Evolutionary conservation across 2,329 filamentous ascomycete genomes (phyloP), one percentile per base, ranked within the genome.

Genomic region (Bipolaris oryzae): DNA sequence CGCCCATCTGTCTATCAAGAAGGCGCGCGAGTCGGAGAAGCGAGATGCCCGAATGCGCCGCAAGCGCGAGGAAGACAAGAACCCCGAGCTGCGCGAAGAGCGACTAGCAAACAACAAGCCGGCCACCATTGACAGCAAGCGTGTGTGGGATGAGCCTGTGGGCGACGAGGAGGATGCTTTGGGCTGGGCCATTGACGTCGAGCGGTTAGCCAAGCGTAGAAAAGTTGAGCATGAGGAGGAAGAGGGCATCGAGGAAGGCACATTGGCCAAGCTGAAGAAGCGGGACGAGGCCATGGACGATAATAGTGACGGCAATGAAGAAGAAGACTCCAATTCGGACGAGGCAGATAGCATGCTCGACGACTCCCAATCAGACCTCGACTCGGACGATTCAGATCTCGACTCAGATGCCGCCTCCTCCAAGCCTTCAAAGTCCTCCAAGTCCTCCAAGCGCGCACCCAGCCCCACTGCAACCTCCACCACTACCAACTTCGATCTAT

Each of bases 51-150:
- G 93, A 61, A 89, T 92, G 74, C 85, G 85, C 46, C 84, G 91
- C 58, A 92, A 91, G 78, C 91, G 89, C 78, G 90, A 93, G 71
- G 95, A 99, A 77, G 85, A 89, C 62, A 90, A 89, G 75, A 87
- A 97, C 70, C 93, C 94, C 1, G 84, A 86, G 57, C 78, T 96
- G 57, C 87, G 87, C 65, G 86, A 86, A 59, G 85, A 89, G 63
- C 86, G 95, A 67, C 81, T 94, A 58, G 87, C 87, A 58, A 86
- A 85, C 64, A 96, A 96, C 78, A 84, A 92, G 41, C 90, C 95
- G 0, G 76, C 62, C 20, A 75, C 72, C 7, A 74, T 76, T 52
- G 73, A 76, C 48, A 55, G 60, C 52, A 76, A 76, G 61, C 87
- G 95, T 74, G 87, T 91, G 31, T 98, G 92, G 91, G 93, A 97